A percentile compares a stretch with the other conserved stretches of the same genome.
phyloP scores from a whole-genome alignment of 805 yeast species.

The Ogataea nitratoaversa region DNA sequence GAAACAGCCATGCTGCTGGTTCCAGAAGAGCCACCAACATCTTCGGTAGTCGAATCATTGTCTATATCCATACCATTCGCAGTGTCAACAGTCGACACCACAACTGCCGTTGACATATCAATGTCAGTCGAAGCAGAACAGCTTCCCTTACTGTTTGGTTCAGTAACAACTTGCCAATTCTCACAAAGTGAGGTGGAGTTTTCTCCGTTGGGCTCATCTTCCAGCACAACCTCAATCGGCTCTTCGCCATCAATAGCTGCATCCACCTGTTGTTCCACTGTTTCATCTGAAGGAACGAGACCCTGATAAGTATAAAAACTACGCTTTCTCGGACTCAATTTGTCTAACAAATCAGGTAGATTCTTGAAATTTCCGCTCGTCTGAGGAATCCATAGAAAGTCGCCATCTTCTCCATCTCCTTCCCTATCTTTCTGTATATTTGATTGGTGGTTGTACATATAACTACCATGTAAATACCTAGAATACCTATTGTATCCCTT shows the following conservation, averaged over 20 bases:
- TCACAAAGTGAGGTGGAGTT: not conserved
- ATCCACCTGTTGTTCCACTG: constrained; percentile 1
- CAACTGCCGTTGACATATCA: not conserved
- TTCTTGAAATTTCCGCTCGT: constrained; percentile 37
- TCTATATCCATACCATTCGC: not conserved
- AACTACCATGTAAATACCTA: constrained; percentile 8
- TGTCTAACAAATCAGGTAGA: constrained; percentile 36
- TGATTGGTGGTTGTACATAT: constrained; percentile 2
- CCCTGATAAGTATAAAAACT: constrained; percentile 29
- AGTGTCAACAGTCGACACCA: not conserved
- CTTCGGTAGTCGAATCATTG: not conserved
- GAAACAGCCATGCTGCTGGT: not conserved
- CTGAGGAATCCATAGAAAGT: constrained; percentile 41
- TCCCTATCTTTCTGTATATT: not conserved
- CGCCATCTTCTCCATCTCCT: constrained; percentile 23
- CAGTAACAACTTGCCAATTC: constrained; percentile 1
- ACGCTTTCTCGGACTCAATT: constrained; percentile 25
- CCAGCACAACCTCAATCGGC: constrained; percentile 1
- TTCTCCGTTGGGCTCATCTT: not conserved
- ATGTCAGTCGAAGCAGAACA: not conserved
- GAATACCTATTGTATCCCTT: constrained; percentile 15
- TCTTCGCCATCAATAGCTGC: not conserved
- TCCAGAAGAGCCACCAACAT: not conserved
- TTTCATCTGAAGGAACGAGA: constrained; percentile 10
- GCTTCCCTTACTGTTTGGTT: not conserved